These are phyloP conservation scores for Parachaetomium inaequale DNA, from an alignment of 495 filamentous ascomycete species.

Conservation along the genomic window DNA sequence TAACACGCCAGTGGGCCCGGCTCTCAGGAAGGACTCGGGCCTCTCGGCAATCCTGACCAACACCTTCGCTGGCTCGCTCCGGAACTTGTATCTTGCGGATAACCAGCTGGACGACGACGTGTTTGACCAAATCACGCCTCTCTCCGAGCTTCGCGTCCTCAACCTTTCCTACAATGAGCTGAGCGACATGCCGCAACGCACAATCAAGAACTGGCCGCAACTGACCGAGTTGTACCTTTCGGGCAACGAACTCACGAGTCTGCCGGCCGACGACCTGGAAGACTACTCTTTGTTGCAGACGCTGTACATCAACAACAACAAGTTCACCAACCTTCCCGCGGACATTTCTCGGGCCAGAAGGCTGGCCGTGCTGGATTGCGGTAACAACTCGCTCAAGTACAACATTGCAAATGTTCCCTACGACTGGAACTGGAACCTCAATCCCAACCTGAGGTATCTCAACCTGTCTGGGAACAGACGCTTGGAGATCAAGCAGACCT, in stretches of 20 bases:
- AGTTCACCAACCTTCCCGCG: conserved; percentile 93
- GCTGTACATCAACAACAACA: conserved; percentile 93
- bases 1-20: conserved; percentile 47
- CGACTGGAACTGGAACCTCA: conserved; percentile 99
- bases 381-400: conserved; percentile 96
- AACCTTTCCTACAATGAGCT: conserved; percentile 95
- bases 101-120: conserved; percentile 91
- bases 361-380: conserved; percentile 79
- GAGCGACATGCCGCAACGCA: conserved; percentile 83
- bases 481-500: conserved; percentile 86
- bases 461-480: conserved; percentile 97
- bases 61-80: conserved; percentile 81
- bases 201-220: conserved; percentile 80
- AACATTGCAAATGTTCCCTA: conserved; percentile 99
- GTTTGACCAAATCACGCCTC: conserved; percentile 80
- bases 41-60: conserved; percentile 65
- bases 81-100: conserved; percentile 84
- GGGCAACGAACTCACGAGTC: conserved; percentile 84
- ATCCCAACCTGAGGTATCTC: conserved; percentile 87
- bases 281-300: conserved; percentile 80
- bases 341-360: conserved; percentile 93
- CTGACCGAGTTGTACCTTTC: conserved; percentile 92
- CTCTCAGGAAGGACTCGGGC: conserved; percentile 77
- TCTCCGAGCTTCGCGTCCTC: conserved; percentile 80
- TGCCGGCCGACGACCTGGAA: conserved; percentile 93